A percentile compares a stretch with the other conserved stretches of the same genome.
Evolutionary conservation across 208 protist species (phyloP).

Genomic region (Phytomonas serpens): DNA sequence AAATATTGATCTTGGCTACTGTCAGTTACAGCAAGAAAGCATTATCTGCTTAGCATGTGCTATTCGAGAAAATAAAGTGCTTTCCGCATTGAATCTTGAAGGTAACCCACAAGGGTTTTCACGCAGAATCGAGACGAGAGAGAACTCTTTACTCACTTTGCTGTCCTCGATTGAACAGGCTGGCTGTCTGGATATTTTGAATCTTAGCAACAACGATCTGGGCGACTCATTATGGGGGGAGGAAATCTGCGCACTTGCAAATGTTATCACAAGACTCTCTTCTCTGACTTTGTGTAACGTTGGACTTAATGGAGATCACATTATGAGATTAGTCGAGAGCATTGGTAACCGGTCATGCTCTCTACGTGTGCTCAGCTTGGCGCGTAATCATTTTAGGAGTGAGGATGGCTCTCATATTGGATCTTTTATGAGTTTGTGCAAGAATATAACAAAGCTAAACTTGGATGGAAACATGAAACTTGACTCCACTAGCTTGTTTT

Average conservation of each 20-base stretch:
- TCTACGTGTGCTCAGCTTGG: conserved; percentile 37
- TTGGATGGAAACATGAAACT: conserved; percentile 47
- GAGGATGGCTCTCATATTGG: conserved; percentile 29
- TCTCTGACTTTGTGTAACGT: conserved; percentile 45
- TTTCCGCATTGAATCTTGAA: conserved; percentile 46
- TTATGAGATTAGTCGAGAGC: neutral
- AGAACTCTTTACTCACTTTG: neutral
- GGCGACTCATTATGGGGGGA: conserved; percentile 37
- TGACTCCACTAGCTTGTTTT: conserved; percentile 20
- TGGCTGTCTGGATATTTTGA: conserved; percentile 33
- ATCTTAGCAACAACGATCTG: conserved; percentile 59
- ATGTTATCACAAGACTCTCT: conserved; percentile 28
- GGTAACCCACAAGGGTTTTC: conserved; percentile 47
- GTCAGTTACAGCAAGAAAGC: conserved; percentile 34
- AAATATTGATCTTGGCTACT: conserved; percentile 64
- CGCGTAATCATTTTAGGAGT: conserved; percentile 36
- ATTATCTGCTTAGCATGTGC: conserved; percentile 29
- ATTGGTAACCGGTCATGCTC: conserved; percentile 1
- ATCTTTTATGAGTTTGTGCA: conserved; percentile 31
- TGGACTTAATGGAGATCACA: conserved; percentile 28
- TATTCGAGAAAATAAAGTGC: conserved; percentile 30
- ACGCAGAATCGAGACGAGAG: neutral
- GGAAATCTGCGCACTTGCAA: conserved; percentile 37
- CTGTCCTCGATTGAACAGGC: neutral
- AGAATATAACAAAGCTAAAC: conserved; percentile 35